These are phyloP conservation scores for Beauveria sp. DNA, from an alignment of 2,329 filamentous ascomycete species.

Conservation along the genomic window DNA sequence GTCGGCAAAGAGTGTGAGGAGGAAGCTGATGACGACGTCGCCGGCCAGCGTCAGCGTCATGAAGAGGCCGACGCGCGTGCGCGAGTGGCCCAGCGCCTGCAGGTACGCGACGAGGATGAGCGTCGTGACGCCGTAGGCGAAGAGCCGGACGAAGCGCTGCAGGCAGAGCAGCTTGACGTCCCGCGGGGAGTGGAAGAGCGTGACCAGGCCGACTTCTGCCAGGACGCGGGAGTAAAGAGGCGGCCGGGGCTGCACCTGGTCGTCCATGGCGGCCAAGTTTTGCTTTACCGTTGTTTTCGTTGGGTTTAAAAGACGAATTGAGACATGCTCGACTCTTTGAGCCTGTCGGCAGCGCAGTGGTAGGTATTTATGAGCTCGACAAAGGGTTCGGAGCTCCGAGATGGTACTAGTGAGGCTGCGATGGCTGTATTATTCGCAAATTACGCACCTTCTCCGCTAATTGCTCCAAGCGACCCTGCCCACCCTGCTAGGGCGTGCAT, in stretches of 20 bases:
- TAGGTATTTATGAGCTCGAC: background rate
- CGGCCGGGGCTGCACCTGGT: background rate
- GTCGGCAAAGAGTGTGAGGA: constrained; percentile 53
- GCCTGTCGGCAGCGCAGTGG: background rate
- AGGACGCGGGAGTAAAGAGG: constrained; percentile 1
- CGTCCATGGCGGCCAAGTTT: background rate
- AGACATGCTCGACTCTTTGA: too few species aligned
- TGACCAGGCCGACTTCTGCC: constrained; percentile 1
- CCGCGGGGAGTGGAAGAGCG: constrained; percentile 13
- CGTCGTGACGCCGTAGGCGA: constrained; percentile 53
- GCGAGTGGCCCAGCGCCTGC: constrained; percentile 39
- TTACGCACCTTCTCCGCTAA: constrained; percentile 7
- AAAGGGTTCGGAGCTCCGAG: background rate
- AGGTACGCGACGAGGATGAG: constrained; percentile 52
- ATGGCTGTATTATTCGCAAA: background rate
- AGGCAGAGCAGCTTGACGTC: constrained; percentile 52
- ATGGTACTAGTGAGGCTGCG: background rate
- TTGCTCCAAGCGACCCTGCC: background rate
- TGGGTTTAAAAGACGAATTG: background rate
- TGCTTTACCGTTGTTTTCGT: too few species aligned
- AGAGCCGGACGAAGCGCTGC: constrained; percentile 54
- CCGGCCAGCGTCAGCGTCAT: constrained; percentile 58
- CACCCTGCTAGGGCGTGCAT: background rate
- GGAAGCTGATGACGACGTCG: constrained; percentile 50
- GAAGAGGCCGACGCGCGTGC: constrained; percentile 51